Evolutionary conservation across 129 eudicot species (phyloP).

Genomic region (Artemisia argyi): DNA sequence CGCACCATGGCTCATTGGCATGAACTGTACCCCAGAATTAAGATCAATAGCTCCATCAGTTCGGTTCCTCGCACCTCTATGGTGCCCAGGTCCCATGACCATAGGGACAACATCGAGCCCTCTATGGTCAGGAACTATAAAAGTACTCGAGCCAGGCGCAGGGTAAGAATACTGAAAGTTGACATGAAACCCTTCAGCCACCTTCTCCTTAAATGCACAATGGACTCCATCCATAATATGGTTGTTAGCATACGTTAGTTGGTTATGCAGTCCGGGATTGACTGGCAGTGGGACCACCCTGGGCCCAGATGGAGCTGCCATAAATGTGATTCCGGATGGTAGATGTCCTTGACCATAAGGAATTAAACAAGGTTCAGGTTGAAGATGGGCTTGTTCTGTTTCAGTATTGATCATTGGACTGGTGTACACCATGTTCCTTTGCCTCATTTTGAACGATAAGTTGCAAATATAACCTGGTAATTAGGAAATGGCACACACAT

Average conservation of each 20-base stretch:
- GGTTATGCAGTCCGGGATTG: slow-evolving; percentile 46
- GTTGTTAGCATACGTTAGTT: slow-evolving; percentile 42
- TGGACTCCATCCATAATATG: slow-evolving; percentile 49
- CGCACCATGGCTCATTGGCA: slow-evolving; percentile 44
- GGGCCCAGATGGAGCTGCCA: slow-evolving; percentile 48
- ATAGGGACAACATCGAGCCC: slow-evolving; percentile 37
- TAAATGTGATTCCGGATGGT: slow-evolving; percentile 31
- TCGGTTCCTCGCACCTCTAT: slow-evolving; percentile 39
- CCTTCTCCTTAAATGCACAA: slow-evolving; percentile 61
- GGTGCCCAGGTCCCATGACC: slow-evolving; percentile 47
- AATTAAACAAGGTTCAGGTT: slow-evolving; percentile 55
- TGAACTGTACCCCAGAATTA: slow-evolving; percentile 37
- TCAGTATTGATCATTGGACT: slow-evolving; percentile 55
- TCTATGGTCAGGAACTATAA: slow-evolving; percentile 46
- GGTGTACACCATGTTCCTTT: slow-evolving; percentile 59
- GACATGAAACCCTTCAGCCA: slow-evolving; percentile 47
- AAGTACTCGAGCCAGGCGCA: slow-evolving; percentile 56
- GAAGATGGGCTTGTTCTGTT: slow-evolving; percentile 49
- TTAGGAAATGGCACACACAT: background rate
- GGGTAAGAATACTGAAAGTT: slow-evolving; percentile 47
- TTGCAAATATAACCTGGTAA: slow-evolving; percentile 40
- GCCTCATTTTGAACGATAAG: slow-evolving; percentile 55
- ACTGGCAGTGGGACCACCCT: slow-evolving; percentile 52
- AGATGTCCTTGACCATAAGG: slow-evolving; percentile 36
- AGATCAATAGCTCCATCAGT: slow-evolving; percentile 39